A percentile compares a stretch with the other conserved stretches of the same genome.
Conservation (phyloP, 208 protist genomes). For the Angomonas deanei region DNA sequence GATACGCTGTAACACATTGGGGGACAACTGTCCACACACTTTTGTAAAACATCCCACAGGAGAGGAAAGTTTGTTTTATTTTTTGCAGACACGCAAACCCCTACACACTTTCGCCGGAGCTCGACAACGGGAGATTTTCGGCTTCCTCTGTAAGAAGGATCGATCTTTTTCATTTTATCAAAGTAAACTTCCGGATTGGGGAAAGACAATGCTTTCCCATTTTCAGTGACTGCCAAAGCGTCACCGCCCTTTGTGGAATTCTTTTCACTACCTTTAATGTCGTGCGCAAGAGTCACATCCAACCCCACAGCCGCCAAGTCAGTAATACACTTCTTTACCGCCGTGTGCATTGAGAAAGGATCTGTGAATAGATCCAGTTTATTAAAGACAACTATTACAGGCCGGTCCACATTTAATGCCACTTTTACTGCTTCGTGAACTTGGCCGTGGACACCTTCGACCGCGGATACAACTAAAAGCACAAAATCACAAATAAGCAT, state of each 20-base stretch:
- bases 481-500: constrained; percentile 63
- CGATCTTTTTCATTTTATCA: constrained; percentile 56
- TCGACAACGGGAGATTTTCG: constrained; percentile 50
- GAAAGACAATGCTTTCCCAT: background rate
- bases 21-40: constrained; percentile 25
- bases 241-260: background rate
- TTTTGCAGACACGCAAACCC: constrained; percentile 73
- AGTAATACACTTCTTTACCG: constrained; percentile 30
- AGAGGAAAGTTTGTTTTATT: constrained; percentile 42
- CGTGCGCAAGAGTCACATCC: constrained; percentile 53
- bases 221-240: no score
- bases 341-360: constrained; percentile 26
- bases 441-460: constrained; percentile 77
- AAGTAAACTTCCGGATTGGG: constrained; percentile 21
- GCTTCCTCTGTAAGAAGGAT: constrained; percentile 70
- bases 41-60: constrained; percentile 61
- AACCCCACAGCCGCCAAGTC: constrained; percentile 61
- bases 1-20: constrained; percentile 54
- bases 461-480: constrained; percentile 75
- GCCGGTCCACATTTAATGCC: constrained; percentile 77
- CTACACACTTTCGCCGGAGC: constrained; percentile 59
- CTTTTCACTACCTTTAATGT: background rate
- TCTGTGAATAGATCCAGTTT: constrained; percentile 84
- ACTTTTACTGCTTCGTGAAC: constrained; percentile 84
- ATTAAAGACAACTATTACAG: constrained; percentile 81